Base-by-base conservation (phyloP, 257 asterid genomes). In the Leonotis leonurus region DNA sequence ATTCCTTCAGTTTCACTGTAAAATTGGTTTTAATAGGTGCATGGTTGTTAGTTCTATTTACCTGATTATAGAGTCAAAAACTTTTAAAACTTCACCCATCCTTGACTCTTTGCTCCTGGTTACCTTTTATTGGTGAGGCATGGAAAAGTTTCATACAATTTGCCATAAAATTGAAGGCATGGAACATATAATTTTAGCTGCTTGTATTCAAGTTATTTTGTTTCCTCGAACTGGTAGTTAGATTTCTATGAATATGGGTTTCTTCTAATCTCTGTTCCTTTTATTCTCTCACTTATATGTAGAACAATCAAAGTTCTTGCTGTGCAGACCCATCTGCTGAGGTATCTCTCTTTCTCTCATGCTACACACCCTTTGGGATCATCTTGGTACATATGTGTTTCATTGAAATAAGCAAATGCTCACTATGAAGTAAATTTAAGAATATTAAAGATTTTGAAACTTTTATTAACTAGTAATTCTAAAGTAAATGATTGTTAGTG, bases 291-390 rank as follows among this genome's bases (percentile, higher is more conserved):
- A 68, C 62, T 45, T 51, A 17, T 64, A 32, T 74, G 69, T 89
- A 88, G 96, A 74, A 73, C 14, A 60, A 69, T 66, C 74, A 78
- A 53, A 85, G 74, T 72, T 78, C 88, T 26, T 88, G 95, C 72
- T 88, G 95, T 75, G 72, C 80, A 60, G 96, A 88, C 77, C 84
- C 93, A 59, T 74, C 78, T 66, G 87, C 89, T 30, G 80, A 78
- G 96, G 96, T 88, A 66, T 56, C 64, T 60, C 64, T 50, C 64
- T 35, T 41, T 49, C 71, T 35, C 66, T 18, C 41, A 16, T 8
- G 14, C 20, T 24, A 43, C 58, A 39, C 32, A 17, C 32, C 8
- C 13, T 40, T 18, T 25, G 48, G 25, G 36, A 30, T 16, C 8
- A 24, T 17, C 45, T 35, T 68, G 20, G 13, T 12, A 45, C 44